phyloP scores from a whole-genome alignment of 176 grass and related monocot species.

The Cenchrus purpureus region DNA sequence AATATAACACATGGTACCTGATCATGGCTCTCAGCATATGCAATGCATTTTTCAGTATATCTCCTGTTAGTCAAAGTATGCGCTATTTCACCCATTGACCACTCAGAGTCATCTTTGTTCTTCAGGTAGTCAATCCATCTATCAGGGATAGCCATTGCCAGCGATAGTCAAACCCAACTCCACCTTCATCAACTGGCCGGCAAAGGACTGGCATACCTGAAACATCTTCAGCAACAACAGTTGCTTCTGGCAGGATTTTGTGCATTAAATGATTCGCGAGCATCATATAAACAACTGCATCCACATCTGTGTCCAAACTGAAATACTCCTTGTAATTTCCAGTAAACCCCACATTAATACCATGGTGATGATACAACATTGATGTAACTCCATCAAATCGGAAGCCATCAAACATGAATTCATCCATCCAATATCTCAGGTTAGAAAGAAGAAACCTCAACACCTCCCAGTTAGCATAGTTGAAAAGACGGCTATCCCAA shows the following conservation, averaged over 20 bases:
- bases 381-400: conserved; percentile 93
- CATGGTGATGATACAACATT: conserved; percentile 98
- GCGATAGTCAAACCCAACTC: conserved; percentile 91
- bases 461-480: conserved; percentile 97
- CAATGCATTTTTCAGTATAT: conserved; percentile 90
- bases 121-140: conserved; percentile 96
- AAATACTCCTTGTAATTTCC: conserved; percentile 93
- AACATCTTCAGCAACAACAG: conserved; percentile 94
- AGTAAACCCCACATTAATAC: conserved; percentile 75
- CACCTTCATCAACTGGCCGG: conserved; percentile 79
- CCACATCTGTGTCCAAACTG: conserved; percentile 81
- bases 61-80: conserved; percentile 85
- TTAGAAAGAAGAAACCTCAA: conserved; percentile 96
- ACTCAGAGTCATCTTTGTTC: conserved; percentile 73
- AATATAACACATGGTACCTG: conserved; percentile 60
- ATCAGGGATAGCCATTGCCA: conserved; percentile 98
- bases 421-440: conserved; percentile 94
- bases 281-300: conserved; percentile 93
- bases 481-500: conserved; percentile 96
- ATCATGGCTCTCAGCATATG: conserved; percentile 97
- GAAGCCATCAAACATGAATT: conserved; percentile 95
- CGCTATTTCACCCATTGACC: conserved; percentile 82
- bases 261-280: conserved; percentile 87
- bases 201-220: conserved; percentile 97
- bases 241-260: conserved; percentile 73